These are phyloP conservation scores for Apium graveolens DNA, from an alignment of 129 eudicot species.

Conservation along the genomic window DNA sequence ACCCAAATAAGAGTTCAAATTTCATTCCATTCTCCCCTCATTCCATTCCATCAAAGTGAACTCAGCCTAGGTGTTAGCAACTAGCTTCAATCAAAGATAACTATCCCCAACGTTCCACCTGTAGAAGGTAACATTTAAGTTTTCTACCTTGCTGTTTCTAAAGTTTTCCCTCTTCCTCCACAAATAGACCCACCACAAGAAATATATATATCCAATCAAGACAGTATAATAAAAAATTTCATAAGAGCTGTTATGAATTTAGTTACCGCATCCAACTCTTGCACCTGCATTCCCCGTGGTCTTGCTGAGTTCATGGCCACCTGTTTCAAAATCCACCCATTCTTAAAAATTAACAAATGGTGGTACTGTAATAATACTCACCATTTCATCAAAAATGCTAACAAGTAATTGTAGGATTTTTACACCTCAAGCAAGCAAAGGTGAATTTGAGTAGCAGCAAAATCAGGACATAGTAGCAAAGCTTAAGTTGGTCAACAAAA, in stretches of 20 bases:
- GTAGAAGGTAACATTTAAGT: background rate
- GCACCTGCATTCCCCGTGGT: conserved; percentile 98
- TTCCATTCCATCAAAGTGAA: too few species aligned
- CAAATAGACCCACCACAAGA: background rate
- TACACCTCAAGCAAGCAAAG: background rate
- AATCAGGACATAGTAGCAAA: background rate
- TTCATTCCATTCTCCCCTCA: too few species aligned
- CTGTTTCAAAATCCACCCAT: conserved; percentile 33
- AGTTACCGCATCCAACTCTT: conserved; percentile 92
- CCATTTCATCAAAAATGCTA: background rate
- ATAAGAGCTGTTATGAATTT: conserved; percentile 7
- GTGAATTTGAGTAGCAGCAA: background rate
- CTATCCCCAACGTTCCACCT: background rate
- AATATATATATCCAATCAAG: background rate
- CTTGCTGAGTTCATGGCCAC: conserved; percentile 96
- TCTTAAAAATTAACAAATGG: background rate
- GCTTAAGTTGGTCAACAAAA: background rate
- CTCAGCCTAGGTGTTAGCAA: background rate
- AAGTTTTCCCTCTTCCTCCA: background rate
- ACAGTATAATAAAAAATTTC: background rate
- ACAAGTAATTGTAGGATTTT: background rate
- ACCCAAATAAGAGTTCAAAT: too few species aligned
- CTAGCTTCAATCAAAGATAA: background rate
- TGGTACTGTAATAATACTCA: background rate
- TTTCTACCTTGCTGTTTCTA: background rate